Evolutionary conservation across 1,284 basidiomycete species (phyloP).

Genomic region (Fomitopsis pinicola): DNA sequence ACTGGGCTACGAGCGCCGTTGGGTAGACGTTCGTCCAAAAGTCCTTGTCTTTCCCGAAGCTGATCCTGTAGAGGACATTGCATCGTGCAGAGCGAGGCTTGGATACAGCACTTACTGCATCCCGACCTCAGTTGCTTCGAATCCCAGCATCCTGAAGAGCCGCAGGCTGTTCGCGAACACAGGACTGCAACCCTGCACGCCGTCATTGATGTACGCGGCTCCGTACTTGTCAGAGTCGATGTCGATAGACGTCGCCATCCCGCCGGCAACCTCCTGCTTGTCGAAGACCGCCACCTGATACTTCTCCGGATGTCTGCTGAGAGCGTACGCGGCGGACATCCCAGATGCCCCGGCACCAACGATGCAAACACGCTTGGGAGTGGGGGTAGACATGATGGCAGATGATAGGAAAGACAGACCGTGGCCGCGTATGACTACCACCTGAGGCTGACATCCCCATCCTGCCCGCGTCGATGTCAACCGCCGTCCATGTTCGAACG

Average conservation of each 20-base stretch:
- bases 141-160: constrained; percentile 53
- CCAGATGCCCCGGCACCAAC: constrained; percentile 50
- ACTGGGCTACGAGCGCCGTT: constrained; percentile 45
- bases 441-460: neutral
- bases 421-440: neutral
- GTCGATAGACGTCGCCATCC: constrained; percentile 56
- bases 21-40: constrained; percentile 71
- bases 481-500: neutral
- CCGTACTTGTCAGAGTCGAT: constrained; percentile 47
- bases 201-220: constrained; percentile 55
- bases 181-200: constrained; percentile 52
- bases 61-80: constrained; percentile 31
- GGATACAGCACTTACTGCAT: constrained; percentile 36
- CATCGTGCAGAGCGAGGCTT: neutral
- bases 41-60: constrained; percentile 55
- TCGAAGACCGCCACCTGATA: constrained; percentile 56
- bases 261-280: constrained; percentile 47
- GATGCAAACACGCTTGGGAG: constrained; percentile 38
- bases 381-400: constrained; percentile 4
- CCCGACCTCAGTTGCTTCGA: constrained; percentile 46
- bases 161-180: constrained; percentile 57
- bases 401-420: neutral
- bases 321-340: constrained; percentile 54
- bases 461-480: neutral
- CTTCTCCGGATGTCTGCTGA: constrained; percentile 48